Percentiles rank a stretch among this genome's conserved stretches.
These are phyloP conservation scores for Anaeromyces robustus DNA, from an alignment of 192 early-diverging fungal species.

Conservation along the genomic window DNA sequence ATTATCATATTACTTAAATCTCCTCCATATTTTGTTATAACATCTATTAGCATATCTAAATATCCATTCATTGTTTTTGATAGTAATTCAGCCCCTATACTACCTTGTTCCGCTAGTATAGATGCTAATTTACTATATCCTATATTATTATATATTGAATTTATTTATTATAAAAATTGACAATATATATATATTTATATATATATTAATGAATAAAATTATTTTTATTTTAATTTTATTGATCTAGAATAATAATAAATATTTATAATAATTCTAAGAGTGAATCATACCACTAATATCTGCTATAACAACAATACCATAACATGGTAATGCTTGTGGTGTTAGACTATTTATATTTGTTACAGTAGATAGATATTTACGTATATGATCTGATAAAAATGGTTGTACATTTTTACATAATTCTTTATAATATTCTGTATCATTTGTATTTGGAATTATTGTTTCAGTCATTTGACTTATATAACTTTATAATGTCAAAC, in stretches of 20 bases:
- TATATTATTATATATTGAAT: neutral
- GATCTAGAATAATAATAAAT: too few species aligned
- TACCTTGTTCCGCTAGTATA: slow-evolving; percentile 20
- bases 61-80: slow-evolving; percentile 35
- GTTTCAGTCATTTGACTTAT: too few species aligned
- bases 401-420: neutral
- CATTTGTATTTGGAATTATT: neutral
- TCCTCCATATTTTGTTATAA: neutral
- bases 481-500: too few species aligned
- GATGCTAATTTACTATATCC: slow-evolving; percentile 26
- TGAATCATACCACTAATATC: neutral
- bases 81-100: slow-evolving; percentile 26
- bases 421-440: neutral
- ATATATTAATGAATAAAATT: too few species aligned
- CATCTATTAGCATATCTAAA: slow-evolving; percentile 23
- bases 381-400: neutral
- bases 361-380: neutral
- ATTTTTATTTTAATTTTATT: neutral
- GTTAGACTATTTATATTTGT: neutral
- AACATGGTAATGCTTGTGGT: neutral
- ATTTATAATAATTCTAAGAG: too few species aligned
- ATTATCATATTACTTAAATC: neutral
- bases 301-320: neutral
- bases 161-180: too few species aligned
- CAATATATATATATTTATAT: neutral